A percentile compares a stretch with the other conserved stretches of the same genome.
Conservation (phyloP, 164 flowering plant genomes). For the Cinnamomum micranthum region DNA sequence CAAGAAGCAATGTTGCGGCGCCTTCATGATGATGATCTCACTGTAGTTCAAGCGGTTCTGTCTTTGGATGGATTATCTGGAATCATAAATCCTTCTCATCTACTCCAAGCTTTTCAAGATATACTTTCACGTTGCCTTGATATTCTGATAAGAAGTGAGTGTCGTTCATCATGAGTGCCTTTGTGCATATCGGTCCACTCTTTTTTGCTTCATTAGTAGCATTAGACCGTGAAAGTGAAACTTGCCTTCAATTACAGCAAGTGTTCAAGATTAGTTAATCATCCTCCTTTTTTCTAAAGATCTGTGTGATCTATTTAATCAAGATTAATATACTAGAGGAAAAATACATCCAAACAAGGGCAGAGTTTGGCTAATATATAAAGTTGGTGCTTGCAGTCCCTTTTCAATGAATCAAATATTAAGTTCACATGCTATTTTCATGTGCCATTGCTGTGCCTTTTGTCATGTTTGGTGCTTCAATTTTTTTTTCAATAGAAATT, state of each 20-base stretch:
- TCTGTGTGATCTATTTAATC: background rate
- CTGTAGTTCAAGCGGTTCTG: conserved; percentile 63
- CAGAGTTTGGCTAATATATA: background rate
- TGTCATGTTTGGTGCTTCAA: conserved; percentile 5
- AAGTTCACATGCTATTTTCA: background rate
- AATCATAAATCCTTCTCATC: conserved; percentile 30
- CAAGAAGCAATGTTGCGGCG: conserved; percentile 60
- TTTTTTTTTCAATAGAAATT: background rate
- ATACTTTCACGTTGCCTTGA: conserved; percentile 48
- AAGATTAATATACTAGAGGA: background rate
- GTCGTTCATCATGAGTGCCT: background rate
- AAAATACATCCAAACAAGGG: background rate
- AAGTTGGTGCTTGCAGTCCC: background rate
- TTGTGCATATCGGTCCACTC: background rate
- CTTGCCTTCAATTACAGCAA: background rate
- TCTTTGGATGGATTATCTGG: conserved; percentile 48
- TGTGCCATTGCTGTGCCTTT: background rate
- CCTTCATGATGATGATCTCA: conserved; percentile 73
- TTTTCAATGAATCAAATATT: background rate
- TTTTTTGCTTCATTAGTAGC: background rate
- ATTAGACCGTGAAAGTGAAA: background rate
- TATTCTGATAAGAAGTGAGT: conserved; percentile 40
- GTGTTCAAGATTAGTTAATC: background rate
- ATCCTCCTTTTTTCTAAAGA: no score
- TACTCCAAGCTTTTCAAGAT: conserved; percentile 45